Evolutionary conservation across 176 grass and related monocot species (phyloP), one percentile per base, ranked within the genome.

Genomic region (Themeda triandra): DNA sequence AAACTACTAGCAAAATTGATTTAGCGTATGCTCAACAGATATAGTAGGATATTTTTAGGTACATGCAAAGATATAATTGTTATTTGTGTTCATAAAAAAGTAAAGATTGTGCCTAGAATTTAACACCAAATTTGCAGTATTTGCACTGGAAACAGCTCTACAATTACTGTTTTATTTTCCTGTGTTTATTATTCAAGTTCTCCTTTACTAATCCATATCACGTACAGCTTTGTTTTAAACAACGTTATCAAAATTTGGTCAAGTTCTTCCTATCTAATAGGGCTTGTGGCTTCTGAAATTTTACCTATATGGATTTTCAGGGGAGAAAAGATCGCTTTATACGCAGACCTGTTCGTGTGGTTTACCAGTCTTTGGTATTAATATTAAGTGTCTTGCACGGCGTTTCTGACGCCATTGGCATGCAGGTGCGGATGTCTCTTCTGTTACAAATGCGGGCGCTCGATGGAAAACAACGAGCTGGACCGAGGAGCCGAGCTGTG

Each of bases 351-450:
- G 17, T 51, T 51, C 15, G 6, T 51, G 15, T 19, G 48, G 13
- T 48, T 13, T 48, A 6, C 13, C 45, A 17, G 45, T 17, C 4
- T 29, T 78, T 27, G 14, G 6, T 4, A 63, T 9, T 69, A 37
- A 58, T 58, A 10, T 36, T 12, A 10, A 49, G 23, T 15, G 24
- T n/a, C 46, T 8, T 32, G 4, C 39, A 25, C 40, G 9, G 2
- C 32, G 11, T 66, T 48, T 31, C 54, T 24, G 18, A 49, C 1
- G 3, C 15, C 60, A 80, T 63, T 6, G 19, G 67, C 8, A 86
- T 29, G 59, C 5, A 86, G 85, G 59, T 86, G 85, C 58, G 6
- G 10, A 8, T 54, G 64, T 77, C 3, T 32, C 53, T 78, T 78
- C 75, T 78, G 75, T 18, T 78, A 78, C 29, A 0, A 1, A 3